Percentiles rank a stretch among this genome's conserved stretches.
Evolutionary conservation across 805 yeast genomes (phyloP).

Genomic region (Danielia oregonensis): DNA sequence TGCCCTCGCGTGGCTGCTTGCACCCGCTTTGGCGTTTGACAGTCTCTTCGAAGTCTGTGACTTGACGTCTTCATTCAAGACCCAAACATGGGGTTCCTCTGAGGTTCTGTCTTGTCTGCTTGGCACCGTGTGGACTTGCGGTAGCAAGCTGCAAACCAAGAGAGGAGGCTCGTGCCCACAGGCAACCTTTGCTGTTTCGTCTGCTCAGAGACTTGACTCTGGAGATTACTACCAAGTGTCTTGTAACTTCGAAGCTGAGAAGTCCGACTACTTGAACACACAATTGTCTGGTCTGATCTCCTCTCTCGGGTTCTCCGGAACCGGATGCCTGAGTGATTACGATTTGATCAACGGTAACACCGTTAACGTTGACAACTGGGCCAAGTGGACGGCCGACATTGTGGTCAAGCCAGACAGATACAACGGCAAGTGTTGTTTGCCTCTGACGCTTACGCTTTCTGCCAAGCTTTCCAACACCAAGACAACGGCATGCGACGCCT

Average conservation of each 20-base stretch:
- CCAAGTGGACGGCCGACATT: constrained; percentile 1
- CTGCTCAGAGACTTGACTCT: background rate
- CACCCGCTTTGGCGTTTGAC: too few species aligned
- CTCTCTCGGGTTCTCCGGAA: constrained; percentile 1
- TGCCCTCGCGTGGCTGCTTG: too few species aligned
- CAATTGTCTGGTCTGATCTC: background rate
- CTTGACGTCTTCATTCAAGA: too few species aligned
- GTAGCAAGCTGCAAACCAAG: too few species aligned
- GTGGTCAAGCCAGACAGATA: constrained; percentile 1
- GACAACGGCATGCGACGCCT: too few species aligned
- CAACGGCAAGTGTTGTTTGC: constrained; percentile 2
- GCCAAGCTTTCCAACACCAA: too few species aligned
- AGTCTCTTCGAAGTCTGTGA: too few species aligned
- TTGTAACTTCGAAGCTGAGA: background rate
- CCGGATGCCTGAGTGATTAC: constrained; percentile 1
- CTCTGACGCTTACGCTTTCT: background rate
- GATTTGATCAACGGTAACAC: background rate
- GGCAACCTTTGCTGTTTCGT: background rate
- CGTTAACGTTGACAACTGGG: constrained; percentile 1
- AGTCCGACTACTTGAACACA: background rate
- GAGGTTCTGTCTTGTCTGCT: too few species aligned
- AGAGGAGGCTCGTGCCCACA: background rate
- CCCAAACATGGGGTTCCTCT: too few species aligned
- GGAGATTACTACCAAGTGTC: background rate
- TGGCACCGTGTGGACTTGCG: too few species aligned